Conservation (phyloP, 2,329 filamentous ascomycete genomes). For the Nigrograna mackinnonii region DNA sequence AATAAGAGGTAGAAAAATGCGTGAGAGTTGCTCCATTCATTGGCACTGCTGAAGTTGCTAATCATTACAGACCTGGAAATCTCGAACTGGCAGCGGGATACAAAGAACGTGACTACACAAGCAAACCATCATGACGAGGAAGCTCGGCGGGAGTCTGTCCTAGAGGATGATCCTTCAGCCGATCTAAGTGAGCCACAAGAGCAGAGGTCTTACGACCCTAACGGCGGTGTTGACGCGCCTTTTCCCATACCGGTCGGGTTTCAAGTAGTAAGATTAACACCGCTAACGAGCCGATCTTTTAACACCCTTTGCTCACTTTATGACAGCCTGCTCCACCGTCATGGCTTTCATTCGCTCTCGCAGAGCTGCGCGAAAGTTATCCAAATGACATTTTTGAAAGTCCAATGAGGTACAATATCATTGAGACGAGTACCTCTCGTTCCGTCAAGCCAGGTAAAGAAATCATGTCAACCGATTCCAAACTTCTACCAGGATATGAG, state of each 20-base stretch:
- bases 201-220: constrained; percentile 38
- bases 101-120: no score
- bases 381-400: constrained; percentile 84
- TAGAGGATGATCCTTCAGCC: no score
- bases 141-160: no score
- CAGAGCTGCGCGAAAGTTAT: constrained; percentile 69
- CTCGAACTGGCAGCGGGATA: no score
- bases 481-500: constrained; percentile 66
- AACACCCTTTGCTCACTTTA: constrained; percentile 15
- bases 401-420: constrained; percentile 85
- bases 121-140: no score
- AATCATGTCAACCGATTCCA: constrained; percentile 47
- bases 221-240: constrained; percentile 67
- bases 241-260: constrained; percentile 63
- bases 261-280: constrained; percentile 68
- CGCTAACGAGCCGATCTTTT: constrained; percentile 6
- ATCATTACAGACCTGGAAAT: no score
- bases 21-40: no score
- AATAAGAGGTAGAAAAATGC: no score
- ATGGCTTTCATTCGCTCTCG: constrained; percentile 80
- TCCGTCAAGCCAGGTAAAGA: constrained; percentile 59
- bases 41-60: no score
- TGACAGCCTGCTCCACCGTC: constrained; percentile 77
- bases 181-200: constrained; percentile 31
- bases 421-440: constrained; percentile 72